Evolutionary conservation across 2,329 filamentous ascomycete species (phyloP).

Genomic region (Helotiales sp.): DNA sequence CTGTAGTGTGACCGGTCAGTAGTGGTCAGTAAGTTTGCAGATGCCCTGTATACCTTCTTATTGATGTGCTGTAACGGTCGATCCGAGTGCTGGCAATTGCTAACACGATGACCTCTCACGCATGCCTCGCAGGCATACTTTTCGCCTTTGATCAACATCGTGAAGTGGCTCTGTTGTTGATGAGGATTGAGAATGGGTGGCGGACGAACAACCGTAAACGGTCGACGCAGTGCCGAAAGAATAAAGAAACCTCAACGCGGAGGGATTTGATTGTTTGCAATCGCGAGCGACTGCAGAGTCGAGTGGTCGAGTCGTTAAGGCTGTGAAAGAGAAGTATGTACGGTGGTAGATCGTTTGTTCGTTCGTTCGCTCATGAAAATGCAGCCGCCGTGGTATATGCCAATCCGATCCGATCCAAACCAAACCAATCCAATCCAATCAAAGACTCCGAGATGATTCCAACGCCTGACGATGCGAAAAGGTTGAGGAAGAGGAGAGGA

Average conservation of each 20-base stretch:
- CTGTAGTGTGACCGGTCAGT: constrained; percentile 36
- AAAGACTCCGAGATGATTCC: constrained; percentile 37
- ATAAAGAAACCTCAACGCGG: constrained; percentile 38
- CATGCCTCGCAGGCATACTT: constrained; percentile 94
- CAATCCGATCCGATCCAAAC: constrained; percentile 28
- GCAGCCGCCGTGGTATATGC: constrained; percentile 39
- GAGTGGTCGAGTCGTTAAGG: constrained; percentile 42
- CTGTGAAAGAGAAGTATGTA: constrained; percentile 23
- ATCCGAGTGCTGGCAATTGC: constrained; percentile 95
- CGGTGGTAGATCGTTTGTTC: constrained; percentile 1
- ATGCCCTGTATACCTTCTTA: constrained; percentile 65
- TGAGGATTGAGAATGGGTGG: constrained; percentile 30
- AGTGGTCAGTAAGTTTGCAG: background rate
- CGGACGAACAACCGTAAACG: constrained; percentile 38
- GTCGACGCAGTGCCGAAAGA: constrained; percentile 35
- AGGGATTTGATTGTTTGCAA: constrained; percentile 39
- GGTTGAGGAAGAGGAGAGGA: constrained; percentile 32
- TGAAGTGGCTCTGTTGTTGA: constrained; percentile 36
- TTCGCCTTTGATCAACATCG: constrained; percentile 89
- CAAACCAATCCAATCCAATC: constrained; percentile 27
- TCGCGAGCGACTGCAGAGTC: constrained; percentile 42
- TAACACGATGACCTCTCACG: constrained; percentile 97
- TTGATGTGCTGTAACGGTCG: constrained; percentile 92
- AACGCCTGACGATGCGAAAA: constrained; percentile 40
- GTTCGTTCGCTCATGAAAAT: constrained; percentile 25